These are phyloP conservation scores for Babesia sp. DNA, from an alignment of 169 alveolate species.

Conservation along the genomic window DNA sequence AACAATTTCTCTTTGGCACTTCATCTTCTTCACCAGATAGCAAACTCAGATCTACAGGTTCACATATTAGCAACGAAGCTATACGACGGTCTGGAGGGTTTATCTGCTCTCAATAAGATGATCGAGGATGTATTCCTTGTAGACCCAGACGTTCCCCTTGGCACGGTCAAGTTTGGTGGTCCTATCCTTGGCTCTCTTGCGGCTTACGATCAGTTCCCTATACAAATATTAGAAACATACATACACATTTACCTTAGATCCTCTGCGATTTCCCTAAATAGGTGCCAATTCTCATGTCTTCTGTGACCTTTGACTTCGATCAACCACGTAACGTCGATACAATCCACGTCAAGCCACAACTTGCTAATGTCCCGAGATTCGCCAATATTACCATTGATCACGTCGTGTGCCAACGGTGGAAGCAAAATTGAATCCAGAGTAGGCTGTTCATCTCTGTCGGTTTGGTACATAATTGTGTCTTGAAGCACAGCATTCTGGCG, in stretches of 20 bases:
- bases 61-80: too few relatives aligned
- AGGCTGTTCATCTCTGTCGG: not conserved
- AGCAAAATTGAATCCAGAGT: not conserved
- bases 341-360: slow-evolving; percentile 84
- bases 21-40: not conserved
- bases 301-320: slow-evolving; percentile 69
- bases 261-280: slow-evolving; percentile 78
- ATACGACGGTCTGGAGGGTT: too few relatives aligned
- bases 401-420: not conserved
- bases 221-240: not conserved
- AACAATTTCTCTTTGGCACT: slow-evolving; percentile 4
- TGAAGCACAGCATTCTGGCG: not conserved
- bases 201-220: slow-evolving; percentile 78
- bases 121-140: slow-evolving; percentile 49
- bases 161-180: slow-evolving; percentile 76
- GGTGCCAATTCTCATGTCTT: slow-evolving; percentile 75
- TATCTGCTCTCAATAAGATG: not conserved
- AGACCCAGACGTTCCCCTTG: slow-evolving; percentile 84
- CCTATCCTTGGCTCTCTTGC: slow-evolving; percentile 83
- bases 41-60: not conserved
- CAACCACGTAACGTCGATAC: slow-evolving; percentile 82
- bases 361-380: slow-evolving; percentile 8
- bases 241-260: slow-evolving; percentile 66
- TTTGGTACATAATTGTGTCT: not conserved
- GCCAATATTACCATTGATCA: not conserved